Conservation (phyloP, 257 asterid species). For the Ehretia macrophylla region DNA sequence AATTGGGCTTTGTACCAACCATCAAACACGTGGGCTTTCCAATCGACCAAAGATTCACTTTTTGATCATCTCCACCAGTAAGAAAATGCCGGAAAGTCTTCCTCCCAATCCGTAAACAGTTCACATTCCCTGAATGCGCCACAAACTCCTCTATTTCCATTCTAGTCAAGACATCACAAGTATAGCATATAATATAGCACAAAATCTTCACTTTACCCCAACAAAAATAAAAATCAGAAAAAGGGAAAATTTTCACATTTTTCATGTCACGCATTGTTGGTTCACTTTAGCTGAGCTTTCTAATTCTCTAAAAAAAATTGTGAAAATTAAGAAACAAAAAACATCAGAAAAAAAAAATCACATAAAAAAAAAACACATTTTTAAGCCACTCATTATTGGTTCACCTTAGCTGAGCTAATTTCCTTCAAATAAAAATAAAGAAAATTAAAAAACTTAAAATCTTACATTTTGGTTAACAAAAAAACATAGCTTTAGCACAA, state of each 20-base stretch:
- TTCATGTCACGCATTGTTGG: too few species aligned
- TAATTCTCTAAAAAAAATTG: background rate
- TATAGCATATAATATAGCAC: slow-evolving; percentile 4
- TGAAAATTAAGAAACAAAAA: too few species aligned
- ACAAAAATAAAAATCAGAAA: background rate
- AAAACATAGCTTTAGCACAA: background rate
- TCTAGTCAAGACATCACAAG: slow-evolving; percentile 56
- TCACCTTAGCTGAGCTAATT: too few species aligned
- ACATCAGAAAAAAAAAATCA: too few species aligned
- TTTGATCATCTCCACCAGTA: slow-evolving; percentile 98
- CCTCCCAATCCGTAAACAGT: slow-evolving; percentile 92
- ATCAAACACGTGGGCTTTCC: slow-evolving; percentile 77
- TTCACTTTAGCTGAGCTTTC: background rate
- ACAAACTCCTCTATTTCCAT: slow-evolving; percentile 82
- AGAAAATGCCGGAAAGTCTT: slow-evolving; percentile 74
- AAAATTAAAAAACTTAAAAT: too few species aligned
- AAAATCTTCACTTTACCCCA: slow-evolving; percentile 5
- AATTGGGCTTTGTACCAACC: slow-evolving; percentile 44
- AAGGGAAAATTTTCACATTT: too few species aligned
- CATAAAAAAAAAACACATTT: too few species aligned
- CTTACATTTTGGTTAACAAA: background rate
- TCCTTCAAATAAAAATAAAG: background rate
- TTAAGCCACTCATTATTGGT: too few species aligned
- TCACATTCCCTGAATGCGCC: slow-evolving; percentile 96
- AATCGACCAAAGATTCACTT: slow-evolving; percentile 90